These are phyloP conservation scores for Marchantia paleacea DNA, from an alignment of 225 moss, liverwort and hornwort genomes.

Conservation along the genomic window DNA sequence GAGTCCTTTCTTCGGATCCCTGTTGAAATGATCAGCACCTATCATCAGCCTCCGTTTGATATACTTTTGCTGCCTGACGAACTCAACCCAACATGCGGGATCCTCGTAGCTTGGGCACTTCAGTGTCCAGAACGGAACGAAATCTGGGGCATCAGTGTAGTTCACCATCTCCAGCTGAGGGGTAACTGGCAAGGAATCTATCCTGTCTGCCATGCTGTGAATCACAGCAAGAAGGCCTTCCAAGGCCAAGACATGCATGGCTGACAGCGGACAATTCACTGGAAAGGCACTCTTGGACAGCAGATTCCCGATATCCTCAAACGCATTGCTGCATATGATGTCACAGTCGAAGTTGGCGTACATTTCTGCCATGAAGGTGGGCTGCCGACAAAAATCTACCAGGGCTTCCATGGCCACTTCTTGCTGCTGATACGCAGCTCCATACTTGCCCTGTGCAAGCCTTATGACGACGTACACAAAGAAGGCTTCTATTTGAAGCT, in stretches of 20 bases:
- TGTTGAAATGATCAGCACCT: slow-evolving; percentile 97
- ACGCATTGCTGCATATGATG: slow-evolving; percentile 88
- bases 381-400: slow-evolving; percentile 97
- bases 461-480: slow-evolving; percentile 93
- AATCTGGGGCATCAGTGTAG: slow-evolving; percentile 71
- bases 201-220: slow-evolving; percentile 96
- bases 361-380: slow-evolving; percentile 99
- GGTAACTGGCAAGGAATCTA: slow-evolving; percentile 66
- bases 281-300: slow-evolving; percentile 99
- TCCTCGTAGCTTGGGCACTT: slow-evolving; percentile 83
- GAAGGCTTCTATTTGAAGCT: slow-evolving; percentile 96
- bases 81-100: slow-evolving; percentile 80
- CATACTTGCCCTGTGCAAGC: slow-evolving; percentile 94
- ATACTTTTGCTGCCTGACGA: slow-evolving; percentile 85
- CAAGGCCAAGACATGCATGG: slow-evolving; percentile 95
- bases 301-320: slow-evolving; percentile 94
- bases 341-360: slow-evolving; percentile 97
- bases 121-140: slow-evolving; percentile 94
- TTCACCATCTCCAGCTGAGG: slow-evolving; percentile 58
- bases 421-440: slow-evolving; percentile 94
- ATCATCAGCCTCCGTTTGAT: slow-evolving; percentile 98
- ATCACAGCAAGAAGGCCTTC: slow-evolving; percentile 97
- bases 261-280: slow-evolving; percentile 87
- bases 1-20: slow-evolving; percentile 98
- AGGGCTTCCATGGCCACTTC: slow-evolving; percentile 99